Percentiles rank a stretch among this genome's conserved stretches.
These are phyloP conservation scores for Melastoma candidum DNA, from an alignment of 441 rosid species.

Conservation along the genomic window DNA sequence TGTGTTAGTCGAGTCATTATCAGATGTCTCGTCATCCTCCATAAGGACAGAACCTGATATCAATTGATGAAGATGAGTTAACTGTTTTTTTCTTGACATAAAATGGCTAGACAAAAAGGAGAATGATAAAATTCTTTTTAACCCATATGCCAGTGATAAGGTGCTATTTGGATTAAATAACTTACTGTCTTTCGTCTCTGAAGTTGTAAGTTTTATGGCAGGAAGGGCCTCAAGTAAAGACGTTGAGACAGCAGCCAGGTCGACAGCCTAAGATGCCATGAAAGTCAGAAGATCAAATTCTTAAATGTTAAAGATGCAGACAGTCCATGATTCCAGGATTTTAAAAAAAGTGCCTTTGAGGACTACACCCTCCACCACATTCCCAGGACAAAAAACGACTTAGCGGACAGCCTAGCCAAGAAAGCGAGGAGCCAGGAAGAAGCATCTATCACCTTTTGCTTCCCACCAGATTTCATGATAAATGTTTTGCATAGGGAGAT, in stretches of 20 bases:
- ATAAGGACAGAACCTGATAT: conserved; percentile 44
- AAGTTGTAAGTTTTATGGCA: conserved; percentile 42
- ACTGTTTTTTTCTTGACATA: too few species aligned
- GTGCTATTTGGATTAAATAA: conserved; percentile 7
- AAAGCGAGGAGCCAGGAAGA: too few species aligned
- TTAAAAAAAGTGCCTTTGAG: not conserved
- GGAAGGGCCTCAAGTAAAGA: conserved; percentile 79
- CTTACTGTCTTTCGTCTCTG: conserved; percentile 56
- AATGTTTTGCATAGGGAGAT: too few species aligned
- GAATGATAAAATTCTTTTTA: not conserved
- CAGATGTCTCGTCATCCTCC: conserved; percentile 56
- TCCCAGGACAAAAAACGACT: not conserved
- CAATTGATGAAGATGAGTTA: too few species aligned
- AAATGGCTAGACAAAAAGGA: not conserved
- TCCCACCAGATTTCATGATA: too few species aligned
- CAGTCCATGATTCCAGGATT: too few species aligned
- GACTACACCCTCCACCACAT: not conserved
- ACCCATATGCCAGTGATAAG: too few species aligned
- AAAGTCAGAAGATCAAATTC: not conserved
- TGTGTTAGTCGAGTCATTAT: conserved; percentile 42
- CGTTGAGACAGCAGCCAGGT: conserved; percentile 71
- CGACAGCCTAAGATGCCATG: conserved; percentile 46
- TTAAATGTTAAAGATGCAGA: too few species aligned
- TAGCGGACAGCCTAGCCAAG: too few species aligned
- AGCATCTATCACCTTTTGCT: too few species aligned